Conservation (phyloP, 371 early-diverging fungal species). For the Basidiobolus meristosporus region DNA sequence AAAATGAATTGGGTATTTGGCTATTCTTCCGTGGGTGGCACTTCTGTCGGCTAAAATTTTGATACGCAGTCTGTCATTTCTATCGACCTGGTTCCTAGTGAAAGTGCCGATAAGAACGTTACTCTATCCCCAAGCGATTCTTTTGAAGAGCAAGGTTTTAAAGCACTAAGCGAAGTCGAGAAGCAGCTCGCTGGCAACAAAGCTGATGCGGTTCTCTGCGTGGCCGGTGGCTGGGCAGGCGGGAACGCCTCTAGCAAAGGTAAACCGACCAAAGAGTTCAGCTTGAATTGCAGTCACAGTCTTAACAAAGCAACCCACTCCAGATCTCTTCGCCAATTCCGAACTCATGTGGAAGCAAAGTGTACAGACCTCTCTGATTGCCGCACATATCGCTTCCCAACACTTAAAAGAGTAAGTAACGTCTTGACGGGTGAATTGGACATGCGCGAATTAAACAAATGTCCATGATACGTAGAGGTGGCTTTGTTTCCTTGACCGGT, state of each 20-base stretch:
- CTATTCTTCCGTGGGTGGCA: not conserved
- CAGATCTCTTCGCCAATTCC: constrained; percentile 47
- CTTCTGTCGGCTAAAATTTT: not conserved
- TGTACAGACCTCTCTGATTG: constrained; percentile 62
- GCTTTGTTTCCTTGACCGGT: constrained; percentile 69
- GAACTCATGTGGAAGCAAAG: constrained; percentile 65
- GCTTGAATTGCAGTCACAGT: not conserved
- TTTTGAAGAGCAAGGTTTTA: constrained; percentile 34
- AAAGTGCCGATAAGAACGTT: constrained; percentile 52
- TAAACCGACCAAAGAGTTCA: constrained; percentile 7
- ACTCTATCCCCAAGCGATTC: constrained; percentile 17
- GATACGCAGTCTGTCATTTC: constrained; percentile 39
- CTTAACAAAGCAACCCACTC: not conserved
- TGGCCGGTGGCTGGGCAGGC: constrained; percentile 94
- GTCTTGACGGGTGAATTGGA: not conserved
- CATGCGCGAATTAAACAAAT: not conserved
- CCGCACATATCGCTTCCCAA: constrained; percentile 59
- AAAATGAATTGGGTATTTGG: constrained; percentile 44
- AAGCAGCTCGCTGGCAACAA: constrained; percentile 16
- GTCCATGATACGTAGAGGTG: constrained; percentile 22
- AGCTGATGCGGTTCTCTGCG: constrained; percentile 72
- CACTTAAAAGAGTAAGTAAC: constrained; percentile 42
- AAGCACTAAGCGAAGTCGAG: constrained; percentile 14
- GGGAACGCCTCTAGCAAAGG: constrained; percentile 64
- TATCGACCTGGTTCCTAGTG: constrained; percentile 55